Evolutionary conservation across 2,329 filamentous ascomycete genomes (phyloP), one percentile per base, ranked within the genome.

Genomic region (Triangularia setosa): DNA sequence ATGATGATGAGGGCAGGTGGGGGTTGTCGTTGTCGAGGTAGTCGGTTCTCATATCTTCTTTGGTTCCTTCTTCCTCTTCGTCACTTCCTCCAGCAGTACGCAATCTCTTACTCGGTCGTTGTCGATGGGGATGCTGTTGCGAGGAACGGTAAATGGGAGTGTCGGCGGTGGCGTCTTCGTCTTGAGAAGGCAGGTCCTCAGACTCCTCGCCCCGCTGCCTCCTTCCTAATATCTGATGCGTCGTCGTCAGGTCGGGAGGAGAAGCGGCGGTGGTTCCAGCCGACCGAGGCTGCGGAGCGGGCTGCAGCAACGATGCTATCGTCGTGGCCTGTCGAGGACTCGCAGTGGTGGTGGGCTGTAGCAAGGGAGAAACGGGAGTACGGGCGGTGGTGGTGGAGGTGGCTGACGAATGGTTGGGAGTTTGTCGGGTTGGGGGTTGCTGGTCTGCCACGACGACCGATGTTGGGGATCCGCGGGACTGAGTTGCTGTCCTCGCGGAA

Each of bases 361-460:
- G 75, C 72, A 80, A 77, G 77, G 79, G 76, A 53, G 48, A 18
- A n/a, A 40, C 70, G 79, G 83, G 82, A 84, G 82, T 75, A 79
- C 82, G n/a, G n/a, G n/a, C 79, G 83, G 77, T 83, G 4, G 35
- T 48, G 40, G 40, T 21, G 40, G 85, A 84, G 81, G 83, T 81
- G 86, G 83, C 80, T 83, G 83, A 84, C 83, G 85, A 80, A 78
- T 79, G 77, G 77, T 73, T 76, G 76, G 72, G 69, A 66, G 79
- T 77, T 75, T 79, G 80, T n/a, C n/a, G n/a, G 62, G 35, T 62
- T 78, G 84, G 80, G 76, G 74, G 23, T 55, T 24, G 81, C 81
- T 87, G 84, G 86, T 90, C 84, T 84, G 89, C 89, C 89, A 91
- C 89, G 84, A 87, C 88, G 87, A 87, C 67, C 54, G 65, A 77